A percentile compares a stretch with the other conserved stretches of the same genome.
These are phyloP conservation scores for Globisporangium iwayamae DNA, from an alignment of 352 stramenopile species.

Conservation along the genomic window DNA sequence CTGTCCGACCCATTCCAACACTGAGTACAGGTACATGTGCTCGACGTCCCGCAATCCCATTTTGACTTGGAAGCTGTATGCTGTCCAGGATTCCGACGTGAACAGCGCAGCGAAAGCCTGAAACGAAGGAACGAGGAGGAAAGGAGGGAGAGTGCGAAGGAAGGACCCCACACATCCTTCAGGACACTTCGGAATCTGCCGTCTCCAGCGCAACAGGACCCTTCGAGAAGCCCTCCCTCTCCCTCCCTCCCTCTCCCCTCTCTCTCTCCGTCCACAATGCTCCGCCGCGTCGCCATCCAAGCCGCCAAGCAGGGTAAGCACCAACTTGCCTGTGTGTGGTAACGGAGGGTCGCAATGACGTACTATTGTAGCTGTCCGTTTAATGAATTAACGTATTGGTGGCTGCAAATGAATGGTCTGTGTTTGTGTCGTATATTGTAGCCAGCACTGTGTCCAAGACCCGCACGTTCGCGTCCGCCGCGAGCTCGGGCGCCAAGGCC, in stretches of 20 bases:
- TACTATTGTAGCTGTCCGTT: not conserved
- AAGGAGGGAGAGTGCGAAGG: not conserved
- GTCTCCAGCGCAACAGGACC: conserved; percentile 18
- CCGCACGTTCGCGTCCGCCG: conserved; percentile 45
- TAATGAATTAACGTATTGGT: not conserved
- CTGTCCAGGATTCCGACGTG: not conserved
- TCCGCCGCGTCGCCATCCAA: conserved; percentile 47
- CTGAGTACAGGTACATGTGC: not conserved
- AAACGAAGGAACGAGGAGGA: not conserved
- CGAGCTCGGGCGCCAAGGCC: conserved; percentile 23
- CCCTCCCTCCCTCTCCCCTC: not conserved
- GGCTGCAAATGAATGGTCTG: not conserved
- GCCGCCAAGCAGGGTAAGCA: conserved; percentile 31
- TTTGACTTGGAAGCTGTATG: conserved; percentile 16
- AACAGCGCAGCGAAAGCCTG: conserved; percentile 2
- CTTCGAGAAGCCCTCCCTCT: conserved; percentile 6
- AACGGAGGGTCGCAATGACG: not conserved
- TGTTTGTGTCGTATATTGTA: conserved; percentile 18
- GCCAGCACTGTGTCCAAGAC: conserved; percentile 39
- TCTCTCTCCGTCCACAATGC: conserved; percentile 26
- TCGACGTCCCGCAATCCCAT: no score
- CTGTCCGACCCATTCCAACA: conserved; percentile 29
- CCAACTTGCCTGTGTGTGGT: no score
- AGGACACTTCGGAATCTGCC: conserved; percentile 27
- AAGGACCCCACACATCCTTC: not conserved